Conservation (phyloP, 148 eudicot genomes). For the Vaccinium macrocarpon region DNA sequence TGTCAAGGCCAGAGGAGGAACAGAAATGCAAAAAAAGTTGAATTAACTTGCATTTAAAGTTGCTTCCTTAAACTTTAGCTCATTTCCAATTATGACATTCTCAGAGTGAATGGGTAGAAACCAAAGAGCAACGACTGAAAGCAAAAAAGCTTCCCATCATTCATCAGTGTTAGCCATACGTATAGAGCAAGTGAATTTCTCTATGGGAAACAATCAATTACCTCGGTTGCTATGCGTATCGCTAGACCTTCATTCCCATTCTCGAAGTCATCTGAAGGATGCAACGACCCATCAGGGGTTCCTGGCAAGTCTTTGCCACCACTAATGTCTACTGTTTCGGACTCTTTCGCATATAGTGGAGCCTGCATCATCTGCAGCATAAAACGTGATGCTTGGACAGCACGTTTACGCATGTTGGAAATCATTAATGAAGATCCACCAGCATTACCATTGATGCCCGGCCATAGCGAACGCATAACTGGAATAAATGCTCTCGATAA, state of each 20-base stretch:
- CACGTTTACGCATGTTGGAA: conserved; percentile 85
- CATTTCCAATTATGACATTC: neutral
- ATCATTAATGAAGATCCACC: conserved; percentile 55
- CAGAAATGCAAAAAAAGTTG: neutral
- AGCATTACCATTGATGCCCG: conserved; percentile 74
- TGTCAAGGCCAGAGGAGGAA: neutral
- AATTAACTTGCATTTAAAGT: neutral
- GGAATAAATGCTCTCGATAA: conserved; percentile 74
- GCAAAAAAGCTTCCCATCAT: neutral
- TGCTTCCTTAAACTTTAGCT: neutral
- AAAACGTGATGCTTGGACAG: conserved; percentile 87
- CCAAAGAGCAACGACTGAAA: neutral
- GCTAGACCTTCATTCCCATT: conserved; percentile 90
- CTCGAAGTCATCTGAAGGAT: conserved; percentile 49
- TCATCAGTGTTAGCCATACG: neutral
- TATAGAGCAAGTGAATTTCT: neutral
- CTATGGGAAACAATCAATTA: conserved; percentile 18
- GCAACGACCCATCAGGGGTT: conserved; percentile 31
- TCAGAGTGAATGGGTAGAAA: neutral
- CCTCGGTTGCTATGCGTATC: conserved; percentile 82
- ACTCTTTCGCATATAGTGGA: conserved; percentile 52
- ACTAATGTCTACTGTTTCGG: conserved; percentile 27
- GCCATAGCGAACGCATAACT: conserved; percentile 78
- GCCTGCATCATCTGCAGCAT: conserved; percentile 95
- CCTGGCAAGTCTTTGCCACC: conserved; percentile 29